Evolutionary conservation across 2,329 filamentous ascomycete genomes (phyloP), one percentile per base, ranked within the genome.

Genomic region (Trichoderma endophyticum): DNA sequence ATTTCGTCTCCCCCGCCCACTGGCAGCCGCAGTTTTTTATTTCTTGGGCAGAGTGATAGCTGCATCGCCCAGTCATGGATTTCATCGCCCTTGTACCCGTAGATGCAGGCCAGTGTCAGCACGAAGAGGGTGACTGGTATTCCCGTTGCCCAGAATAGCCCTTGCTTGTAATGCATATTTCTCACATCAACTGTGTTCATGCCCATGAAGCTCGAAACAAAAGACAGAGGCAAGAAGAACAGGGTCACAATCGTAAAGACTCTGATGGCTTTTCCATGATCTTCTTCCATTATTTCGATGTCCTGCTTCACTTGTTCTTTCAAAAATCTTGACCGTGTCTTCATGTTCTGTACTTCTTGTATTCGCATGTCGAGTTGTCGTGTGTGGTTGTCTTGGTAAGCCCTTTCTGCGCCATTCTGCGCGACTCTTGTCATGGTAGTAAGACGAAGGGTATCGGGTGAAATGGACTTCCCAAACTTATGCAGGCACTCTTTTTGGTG

Each of bases 121-220:
- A 81, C 77, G 2, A 75, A 65, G 1, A 79, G 69, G 0, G 83
- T 84, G 1, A 84, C 77, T 1, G 83, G 82, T 4, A 85, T 61
- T 0, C 82, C 81, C 0, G 78, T 78, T 3, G 77, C 79, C 83
- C 83, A 85, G 74, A 82, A 85, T 3, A 81, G 75, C 77, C 78
- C 80, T 74, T 84, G 82, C 11, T 77, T 78, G 1, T 77, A 72
- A 6, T 80, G 75, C 75, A 82, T 82, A 71, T 85, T 78, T 24
- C 83, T 78, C 7, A 85, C 77, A 73, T 84, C 84, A 24, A 77
- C 76, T 4, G 82, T 83, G 74, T 85, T 85, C 81, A 85, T 84
- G 28, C 83, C 83, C 73, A 85, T 79, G 67, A 82, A 80, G 66
- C 79, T 80, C 4, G 76, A 36, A 5, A 73, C 54, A 32, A 73